Evolutionary conservation across 2,329 filamentous ascomycete species (phyloP), one percentile per base, ranked within the genome.

Genomic region (Aspergillus ochraceus): DNA sequence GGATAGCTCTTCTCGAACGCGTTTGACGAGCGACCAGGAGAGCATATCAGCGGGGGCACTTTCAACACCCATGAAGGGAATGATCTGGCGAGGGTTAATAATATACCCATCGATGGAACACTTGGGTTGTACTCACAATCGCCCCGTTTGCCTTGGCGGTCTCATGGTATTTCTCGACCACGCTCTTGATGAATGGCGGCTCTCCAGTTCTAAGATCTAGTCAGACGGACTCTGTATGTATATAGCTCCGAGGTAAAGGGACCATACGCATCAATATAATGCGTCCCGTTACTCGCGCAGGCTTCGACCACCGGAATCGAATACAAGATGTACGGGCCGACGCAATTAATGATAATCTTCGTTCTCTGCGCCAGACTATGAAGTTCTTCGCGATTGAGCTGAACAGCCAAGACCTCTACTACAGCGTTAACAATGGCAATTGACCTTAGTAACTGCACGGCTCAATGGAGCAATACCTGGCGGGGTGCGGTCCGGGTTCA

Each of bases 401-500:
- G 76, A 5, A 79, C 74, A 26, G 77, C 70, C 60, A 84, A 73
- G 45, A 83, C 73, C 49, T 76, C 81, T 78, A 64, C 51, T 11
- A 17, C 5, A 9, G 36, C n/a, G 29, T 60, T 52, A 63, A 62
- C 30, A 55, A 57, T 46, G 55, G 49, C 29, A 5, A 3, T 49
- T 10, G 20, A 42, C 19, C 14, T 26, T 4, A 17, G 19, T 3
- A 14, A 4, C 32, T 10, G 6, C 36, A 24, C 22, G 9, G 20
- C 55, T 14, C 36, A 39, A 6, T n/a, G 36, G 36, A 42, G 36
- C 36, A 46, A 36, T 83, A 90, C 89, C 86, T 70, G 92, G 92
- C 55, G 85, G 83, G 39, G 79, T 71, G 55, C 93, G 88, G 73
- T 96, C 88, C 2, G 87, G 81, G 71, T 90, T 90, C 60, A 90